Evolutionary conservation across 225 moss, liverwort and hornwort species (phyloP).

Genomic region (Straminergon stramineum): DNA sequence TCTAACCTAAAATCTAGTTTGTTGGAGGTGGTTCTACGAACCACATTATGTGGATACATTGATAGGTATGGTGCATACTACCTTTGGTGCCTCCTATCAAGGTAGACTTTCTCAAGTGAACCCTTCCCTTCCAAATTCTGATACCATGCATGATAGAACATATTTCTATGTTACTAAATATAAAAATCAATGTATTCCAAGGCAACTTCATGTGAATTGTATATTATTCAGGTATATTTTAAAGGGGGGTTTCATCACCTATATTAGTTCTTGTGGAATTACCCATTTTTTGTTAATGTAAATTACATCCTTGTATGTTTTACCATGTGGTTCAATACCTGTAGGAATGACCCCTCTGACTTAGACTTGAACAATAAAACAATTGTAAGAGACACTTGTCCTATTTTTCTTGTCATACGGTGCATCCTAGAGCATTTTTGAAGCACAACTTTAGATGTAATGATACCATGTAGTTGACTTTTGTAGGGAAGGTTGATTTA

Average conservation of each 20-base stretch:
- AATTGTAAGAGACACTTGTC: neutral
- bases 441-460: no score
- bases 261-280: neutral
- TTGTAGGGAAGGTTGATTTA: accelerated
- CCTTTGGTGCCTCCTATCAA: neutral
- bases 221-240: accelerated
- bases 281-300: no score
- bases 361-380: neutral
- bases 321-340: neutral
- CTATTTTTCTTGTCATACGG: accelerated
- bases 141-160: neutral
- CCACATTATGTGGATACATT: accelerated
- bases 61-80: no score
- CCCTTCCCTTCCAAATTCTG: no score
- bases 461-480: neutral
- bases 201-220: neutral
- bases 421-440: accelerated
- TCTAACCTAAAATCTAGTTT: neutral
- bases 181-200: neutral
- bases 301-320: neutral
- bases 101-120: accelerated
- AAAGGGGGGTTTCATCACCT: neutral
- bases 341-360: no score
- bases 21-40: accelerated
- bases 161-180: neutral